A percentile compares a stretch with the other conserved stretches of the same genome.
Evolutionary conservation across 2,329 filamentous ascomycete genomes (phyloP).

Genomic region (Grosmannia serpens): DNA sequence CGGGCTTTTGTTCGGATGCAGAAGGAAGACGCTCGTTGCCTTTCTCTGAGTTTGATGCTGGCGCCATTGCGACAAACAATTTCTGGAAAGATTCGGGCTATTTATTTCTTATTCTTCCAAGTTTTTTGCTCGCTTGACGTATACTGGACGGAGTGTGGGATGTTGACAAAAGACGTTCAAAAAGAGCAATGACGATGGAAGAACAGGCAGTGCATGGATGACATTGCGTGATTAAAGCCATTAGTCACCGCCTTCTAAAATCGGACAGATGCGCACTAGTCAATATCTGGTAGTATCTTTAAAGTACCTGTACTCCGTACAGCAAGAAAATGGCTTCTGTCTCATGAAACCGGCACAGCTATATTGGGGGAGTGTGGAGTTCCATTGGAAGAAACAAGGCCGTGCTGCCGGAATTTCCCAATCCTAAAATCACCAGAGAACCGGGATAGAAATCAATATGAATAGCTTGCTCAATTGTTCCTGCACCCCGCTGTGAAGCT

Average conservation of each 20-base stretch:
- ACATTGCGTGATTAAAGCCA: neutral
- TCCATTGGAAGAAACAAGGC: too few relatives aligned
- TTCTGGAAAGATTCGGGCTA: neutral
- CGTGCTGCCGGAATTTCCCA: too few relatives aligned
- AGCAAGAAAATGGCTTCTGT: neutral
- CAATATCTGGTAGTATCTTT: neutral
- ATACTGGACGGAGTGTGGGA: too few relatives aligned
- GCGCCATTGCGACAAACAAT: constrained; percentile 18
- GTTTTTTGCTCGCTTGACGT: too few relatives aligned
- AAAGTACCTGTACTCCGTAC: too few relatives aligned
- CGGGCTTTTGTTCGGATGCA: constrained; percentile 50
- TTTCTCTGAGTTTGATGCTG: constrained; percentile 15
- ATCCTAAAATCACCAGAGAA: too few relatives aligned
- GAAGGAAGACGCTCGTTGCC: constrained; percentile 27
- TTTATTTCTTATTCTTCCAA: neutral
- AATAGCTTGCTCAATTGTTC: neutral
- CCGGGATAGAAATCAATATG: neutral
- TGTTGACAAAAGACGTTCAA: too few relatives aligned
- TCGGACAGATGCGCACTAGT: neutral
- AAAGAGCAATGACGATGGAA: neutral
- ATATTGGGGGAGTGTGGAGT: too few relatives aligned
- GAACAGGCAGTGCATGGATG: neutral
- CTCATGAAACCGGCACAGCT: too few relatives aligned
- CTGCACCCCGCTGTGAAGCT: neutral
- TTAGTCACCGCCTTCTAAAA: constrained; percentile 6